Percentiles rank a stretch among this genome's conserved stretches.
Conservation (phyloP, 1,284 basidiomycete species). For the Trametes sp. region DNA sequence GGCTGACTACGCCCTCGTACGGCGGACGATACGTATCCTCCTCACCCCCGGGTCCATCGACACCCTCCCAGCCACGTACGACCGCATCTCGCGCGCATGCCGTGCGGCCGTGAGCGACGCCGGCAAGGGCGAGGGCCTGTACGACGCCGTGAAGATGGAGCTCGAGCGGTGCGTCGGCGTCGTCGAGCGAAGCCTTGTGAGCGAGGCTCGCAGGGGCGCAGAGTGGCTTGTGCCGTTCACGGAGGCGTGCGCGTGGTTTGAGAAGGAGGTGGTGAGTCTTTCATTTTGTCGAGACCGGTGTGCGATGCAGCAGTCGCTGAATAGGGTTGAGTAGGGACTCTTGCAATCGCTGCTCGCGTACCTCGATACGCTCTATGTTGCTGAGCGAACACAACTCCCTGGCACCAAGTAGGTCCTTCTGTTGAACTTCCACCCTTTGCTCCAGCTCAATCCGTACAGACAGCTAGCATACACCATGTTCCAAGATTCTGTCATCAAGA, state of each 20-base stretch:
- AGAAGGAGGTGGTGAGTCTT: slow-evolving; percentile 61
- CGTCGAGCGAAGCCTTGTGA: slow-evolving; percentile 48
- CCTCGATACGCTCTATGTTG: slow-evolving; percentile 66
- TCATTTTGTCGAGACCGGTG: too few species aligned
- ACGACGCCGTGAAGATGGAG: slow-evolving; percentile 58
- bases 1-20: slow-evolving; percentile 43
- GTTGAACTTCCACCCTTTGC: not conserved
- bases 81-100: slow-evolving; percentile 64
- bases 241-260: slow-evolving; percentile 65
- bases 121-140: slow-evolving; percentile 61
- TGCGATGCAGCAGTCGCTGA: too few species aligned
- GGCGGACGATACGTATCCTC: slow-evolving; percentile 52
- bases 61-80: slow-evolving; percentile 55
- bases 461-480: slow-evolving; percentile 63
- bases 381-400: slow-evolving; percentile 43
- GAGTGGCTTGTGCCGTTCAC: slow-evolving; percentile 64
- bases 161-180: slow-evolving; percentile 57
- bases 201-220: slow-evolving; percentile 39
- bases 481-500: slow-evolving; percentile 57
- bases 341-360: slow-evolving; percentile 67
- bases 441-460: slow-evolving; percentile 41
- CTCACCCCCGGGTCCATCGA: slow-evolving; percentile 48
- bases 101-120: slow-evolving; percentile 57
- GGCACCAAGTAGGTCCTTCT: slow-evolving; percentile 46
- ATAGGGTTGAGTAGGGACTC: slow-evolving; percentile 47